Evolutionary conservation across 2,329 filamentous ascomycete species (phyloP), one percentile per base, ranked within the genome.

Genomic region (Fusarium incarnatum): DNA sequence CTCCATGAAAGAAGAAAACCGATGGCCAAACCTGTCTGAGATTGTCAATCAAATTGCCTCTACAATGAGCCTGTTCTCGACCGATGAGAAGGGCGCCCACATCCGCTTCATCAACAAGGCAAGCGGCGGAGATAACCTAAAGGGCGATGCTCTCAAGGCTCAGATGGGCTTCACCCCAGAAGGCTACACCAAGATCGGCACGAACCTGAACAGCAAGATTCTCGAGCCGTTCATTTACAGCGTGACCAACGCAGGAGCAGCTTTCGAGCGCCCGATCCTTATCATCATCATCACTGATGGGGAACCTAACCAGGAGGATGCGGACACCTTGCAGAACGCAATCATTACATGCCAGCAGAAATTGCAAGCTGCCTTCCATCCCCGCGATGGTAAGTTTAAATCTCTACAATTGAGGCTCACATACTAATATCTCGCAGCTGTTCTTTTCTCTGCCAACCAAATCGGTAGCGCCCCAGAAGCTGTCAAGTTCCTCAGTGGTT

Each of bases 381-480:
- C 13, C 7, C 40, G 27, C 8, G 15, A 44, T n/a, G 40, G 50
- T 44, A 15, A 32, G 27, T 12, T 5, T 22, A 42, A 8, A n/a
- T 8, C 8, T 4, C 5, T 32, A 8, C 2, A 5, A 32, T 13
- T 0, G 0, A 54, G 11, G 25, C 1, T 10, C 10, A 16, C 3
- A n/a, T 20, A 32, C 16, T 54, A 32, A 54, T 9, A 25, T 2
- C 1, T 16, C n/a, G 20, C n/a, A 54, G 50, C 37, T 32, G 50
- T 54, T 32, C 16, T 54, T 7, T 54, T 54, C 3, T 54, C 50
- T 4, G 40, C 40, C 40, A 54, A 54, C 20, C 50, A 54, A 11
- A 54, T 54, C 5, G 50, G 50, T 20, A 54, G 7, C 20, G 50
- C 50, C 5, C 27, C 50, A 1, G 6, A 54, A 25, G 50, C 50